These are phyloP conservation scores for Oryza coarctata DNA, from an alignment of 176 grass and related monocot species.

Conservation along the genomic window DNA sequence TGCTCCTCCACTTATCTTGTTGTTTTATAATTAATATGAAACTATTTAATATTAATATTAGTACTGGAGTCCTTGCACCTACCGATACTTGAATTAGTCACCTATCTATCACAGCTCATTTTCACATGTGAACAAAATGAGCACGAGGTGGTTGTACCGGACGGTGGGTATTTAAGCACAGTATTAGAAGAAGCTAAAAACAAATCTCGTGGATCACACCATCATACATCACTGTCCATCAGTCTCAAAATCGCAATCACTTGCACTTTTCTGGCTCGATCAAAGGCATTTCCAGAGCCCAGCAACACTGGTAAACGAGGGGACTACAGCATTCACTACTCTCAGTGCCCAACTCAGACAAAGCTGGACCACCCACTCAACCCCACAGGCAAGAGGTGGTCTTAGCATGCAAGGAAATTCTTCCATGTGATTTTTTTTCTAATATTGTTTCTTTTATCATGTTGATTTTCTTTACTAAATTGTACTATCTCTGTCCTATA, in stretches of 20 bases:
- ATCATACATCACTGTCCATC: background rate
- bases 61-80: background rate
- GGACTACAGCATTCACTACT: background rate
- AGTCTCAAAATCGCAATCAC: background rate
- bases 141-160: constrained; percentile 4
- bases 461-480: too few species aligned
- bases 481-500: too few species aligned
- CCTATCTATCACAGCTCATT: background rate
- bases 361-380: background rate
- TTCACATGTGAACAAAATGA: background rate
- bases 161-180: background rate
- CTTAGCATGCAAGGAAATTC: background rate
- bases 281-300: background rate
- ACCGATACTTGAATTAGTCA: background rate
- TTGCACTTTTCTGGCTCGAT: background rate
- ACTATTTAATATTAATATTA: too few species aligned
- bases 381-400: background rate
- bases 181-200: background rate
- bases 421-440: too few species aligned
- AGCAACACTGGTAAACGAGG: background rate
- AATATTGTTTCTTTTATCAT: too few species aligned
- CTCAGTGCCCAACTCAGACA: background rate
- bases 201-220: constrained; percentile 33
- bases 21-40: too few species aligned
- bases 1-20: too few species aligned